Evolutionary conservation across 208 protist species (phyloP), one percentile per base, ranked within the genome.

Genomic region (Acanthamoeba rhysodes): DNA sequence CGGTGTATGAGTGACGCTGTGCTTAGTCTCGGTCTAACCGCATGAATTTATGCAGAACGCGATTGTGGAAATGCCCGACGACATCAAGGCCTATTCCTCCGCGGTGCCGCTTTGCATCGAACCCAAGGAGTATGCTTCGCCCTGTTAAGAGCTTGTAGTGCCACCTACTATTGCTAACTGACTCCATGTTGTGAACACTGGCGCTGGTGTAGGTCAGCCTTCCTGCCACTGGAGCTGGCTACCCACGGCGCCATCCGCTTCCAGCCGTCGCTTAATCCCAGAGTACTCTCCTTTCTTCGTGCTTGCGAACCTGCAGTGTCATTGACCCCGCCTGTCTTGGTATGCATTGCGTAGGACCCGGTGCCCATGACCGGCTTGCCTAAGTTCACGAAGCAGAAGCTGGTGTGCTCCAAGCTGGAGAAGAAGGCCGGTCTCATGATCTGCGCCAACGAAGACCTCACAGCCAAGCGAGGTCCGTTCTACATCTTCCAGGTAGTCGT

Each of bases 401-500:
- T 93, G 64, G n/a, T 80, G 18, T 93, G 88, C 88, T 93, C 88
- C 24, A 78, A 76, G 88, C 62, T 93, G 22, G 45, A 68, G 45
- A 72, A 72, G 34, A 72, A 93, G n/a, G 29, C 88, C 59, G 88
- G 88, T 0, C 59, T 93, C 53, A 93, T 93, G 88, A 72, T 93
- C 24, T 93, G 88, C 66, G 88, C 59, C n/a, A 93, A 78, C 27
- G 59, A 80, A 20, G 88, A 93, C 24, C 14, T 41, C 29, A 48
- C 24, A 0, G 62, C 64, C 37, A 80, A 93, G 62, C 24, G 66
- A 32, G 64, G 59, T 53, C 20, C 37, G 18, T 29, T 16, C 59
- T 76, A 80, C 66, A 93, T 76, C n/a, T 93, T 93, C 66, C 88
- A 93, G 14, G 88, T 93, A 2, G 59, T 80, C 4, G 88, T 93